Base-by-base conservation (phyloP, 2,329 filamentous ascomycete genomes). In the Diplodia corticola region DNA sequence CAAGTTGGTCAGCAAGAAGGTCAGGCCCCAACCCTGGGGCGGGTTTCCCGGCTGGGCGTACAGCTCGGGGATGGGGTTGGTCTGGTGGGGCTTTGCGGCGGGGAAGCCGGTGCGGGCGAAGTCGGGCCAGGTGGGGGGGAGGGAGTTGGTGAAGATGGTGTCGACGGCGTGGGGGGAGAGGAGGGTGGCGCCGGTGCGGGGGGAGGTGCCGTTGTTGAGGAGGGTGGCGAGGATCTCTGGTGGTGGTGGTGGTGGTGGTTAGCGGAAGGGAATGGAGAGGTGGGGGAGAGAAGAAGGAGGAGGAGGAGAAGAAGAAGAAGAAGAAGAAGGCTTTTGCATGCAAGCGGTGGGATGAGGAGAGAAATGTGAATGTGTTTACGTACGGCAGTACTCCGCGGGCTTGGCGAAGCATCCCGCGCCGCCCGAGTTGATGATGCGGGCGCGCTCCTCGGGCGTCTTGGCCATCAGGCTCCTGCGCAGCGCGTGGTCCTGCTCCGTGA, bases 1-100 rank as follows among this genome's bases (percentile, higher is more conserved):
- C n/a, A 66, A 9, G 22, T 76, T 71, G 1, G 75, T 84, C 13
- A 88, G 73, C 81, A 88, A 84, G 57, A 87, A 86, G 0, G 81
- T 83, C 35, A 90, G 76, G 0, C 87, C 87, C 87, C 87, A 90
- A 12, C 89, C 89, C 71, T 90, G 87, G 0, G 87, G 84, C 26
- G 81, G 81, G 67, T 83, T 77, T 22, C 79, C 78, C 40, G 72
- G 70, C 66, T 80, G 77, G 0, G 79, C 79, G 68, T 80, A 88
- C 13, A 89, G 64, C 33, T 88, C 84, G 0, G 80, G 76, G 1
- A 83, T 68, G 0, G 75, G 72, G 69, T 85, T 84, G 2, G 82
- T 81, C 9, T 85, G 75, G 15, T 82, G 76, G 0, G 81, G 81
- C 68, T 85, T 86, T 0, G 83, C 76, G 1, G 80, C 79, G 0